Conservation (phyloP, 331 rosid species). For the Malus hybrid region DNA sequence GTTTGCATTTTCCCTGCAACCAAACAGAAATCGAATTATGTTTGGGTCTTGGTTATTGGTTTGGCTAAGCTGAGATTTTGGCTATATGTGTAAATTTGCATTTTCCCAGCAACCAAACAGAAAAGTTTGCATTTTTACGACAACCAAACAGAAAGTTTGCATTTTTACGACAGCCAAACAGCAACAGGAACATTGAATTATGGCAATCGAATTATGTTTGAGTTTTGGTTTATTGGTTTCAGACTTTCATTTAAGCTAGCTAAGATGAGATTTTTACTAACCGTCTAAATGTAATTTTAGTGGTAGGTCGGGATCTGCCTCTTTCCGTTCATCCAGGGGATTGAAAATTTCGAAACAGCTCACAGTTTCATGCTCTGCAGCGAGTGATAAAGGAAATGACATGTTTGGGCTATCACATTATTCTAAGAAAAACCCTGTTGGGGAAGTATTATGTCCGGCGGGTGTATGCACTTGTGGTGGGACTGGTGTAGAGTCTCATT, state of each 20-base stretch:
- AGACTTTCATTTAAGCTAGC: background rate
- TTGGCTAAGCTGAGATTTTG: too few relatives aligned
- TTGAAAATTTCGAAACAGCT: constrained; percentile 25
- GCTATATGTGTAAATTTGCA: too few relatives aligned
- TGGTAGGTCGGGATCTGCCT: constrained; percentile 33
- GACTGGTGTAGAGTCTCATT: constrained; percentile 33
- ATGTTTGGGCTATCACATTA: constrained; percentile 15
- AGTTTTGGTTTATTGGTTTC: background rate
- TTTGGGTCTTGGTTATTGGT: background rate
- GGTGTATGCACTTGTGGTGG: constrained; percentile 39
- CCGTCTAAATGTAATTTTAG: background rate
- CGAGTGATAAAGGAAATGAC: constrained; percentile 19
- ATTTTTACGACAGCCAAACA: background rate
- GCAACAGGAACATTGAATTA: background rate
- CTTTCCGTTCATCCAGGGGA: constrained; percentile 19
- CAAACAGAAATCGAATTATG: background rate
- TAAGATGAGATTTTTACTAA: background rate
- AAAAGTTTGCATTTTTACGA: too few relatives aligned
- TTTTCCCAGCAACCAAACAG: background rate
- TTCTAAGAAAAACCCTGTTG: constrained; percentile 35
- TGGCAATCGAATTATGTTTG: background rate
- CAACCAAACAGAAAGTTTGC: background rate
- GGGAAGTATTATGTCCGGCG: constrained; percentile 28
- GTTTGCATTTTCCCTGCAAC: background rate
- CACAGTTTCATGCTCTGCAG: constrained; percentile 24